Conservation (phyloP, 2,329 filamentous ascomycete genomes). For the Metarhizium anisopliae region DNA sequence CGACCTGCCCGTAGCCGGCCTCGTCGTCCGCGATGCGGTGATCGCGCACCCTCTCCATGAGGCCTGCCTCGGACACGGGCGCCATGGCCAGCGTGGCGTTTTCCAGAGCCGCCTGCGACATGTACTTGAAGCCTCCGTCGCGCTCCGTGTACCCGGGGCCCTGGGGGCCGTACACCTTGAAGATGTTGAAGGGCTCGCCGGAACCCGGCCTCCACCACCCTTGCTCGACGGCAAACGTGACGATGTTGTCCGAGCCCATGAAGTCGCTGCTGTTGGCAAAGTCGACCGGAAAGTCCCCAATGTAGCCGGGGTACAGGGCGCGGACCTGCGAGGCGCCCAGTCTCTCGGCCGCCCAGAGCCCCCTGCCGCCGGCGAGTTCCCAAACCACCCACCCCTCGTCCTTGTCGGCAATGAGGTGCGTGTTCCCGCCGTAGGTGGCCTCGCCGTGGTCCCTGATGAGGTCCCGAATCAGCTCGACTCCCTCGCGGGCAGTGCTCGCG, state of each 20-base stretch:
- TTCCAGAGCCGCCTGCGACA: constrained; percentile 18
- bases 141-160: constrained; percentile 13
- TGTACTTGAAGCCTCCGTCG: constrained; percentile 21
- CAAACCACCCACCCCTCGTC: constrained; percentile 21
- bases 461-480: constrained; percentile 30
- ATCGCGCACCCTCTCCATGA: constrained; percentile 27
- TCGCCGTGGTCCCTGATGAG: constrained; percentile 30
- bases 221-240: constrained; percentile 17
- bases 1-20: constrained; percentile 19
- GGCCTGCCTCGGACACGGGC: constrained; percentile 38
- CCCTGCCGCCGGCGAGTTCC: constrained; percentile 18
- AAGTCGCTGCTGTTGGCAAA: constrained; percentile 13
- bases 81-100: constrained; percentile 27
- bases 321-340: constrained; percentile 14
- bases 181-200: constrained; percentile 18
- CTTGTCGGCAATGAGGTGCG: constrained; percentile 29
- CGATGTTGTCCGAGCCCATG: constrained; percentile 18
- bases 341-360: constrained; percentile 18
- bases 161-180: constrained; percentile 15
- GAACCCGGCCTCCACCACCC: constrained; percentile 16
- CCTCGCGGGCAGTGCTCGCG: constrained; percentile 29
- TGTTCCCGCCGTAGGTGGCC: constrained; percentile 32
- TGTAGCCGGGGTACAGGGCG: constrained; percentile 19
- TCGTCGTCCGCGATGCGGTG: constrained; percentile 18
- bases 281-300: constrained; percentile 17